Base-by-base conservation (phyloP, 2,329 filamentous ascomycete genomes). In the Stachybotrys echinatus region DNA sequence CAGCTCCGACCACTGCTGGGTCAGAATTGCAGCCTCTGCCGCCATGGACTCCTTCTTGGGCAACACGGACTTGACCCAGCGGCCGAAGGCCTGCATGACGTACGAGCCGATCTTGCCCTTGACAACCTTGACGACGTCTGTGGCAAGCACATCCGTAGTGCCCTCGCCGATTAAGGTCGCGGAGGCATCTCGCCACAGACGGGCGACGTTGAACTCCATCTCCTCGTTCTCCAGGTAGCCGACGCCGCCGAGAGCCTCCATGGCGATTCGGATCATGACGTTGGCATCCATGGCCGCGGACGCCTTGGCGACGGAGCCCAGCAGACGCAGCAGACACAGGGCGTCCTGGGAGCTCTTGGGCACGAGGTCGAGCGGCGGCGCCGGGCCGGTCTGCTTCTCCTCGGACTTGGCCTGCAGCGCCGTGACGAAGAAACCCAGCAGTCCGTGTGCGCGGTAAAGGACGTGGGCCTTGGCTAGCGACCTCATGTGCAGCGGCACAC, bases 101-200 rank as follows among this genome's bases (percentile, higher is more conserved):
- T n/a, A n/a, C n/a, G n/a, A n/a, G n/a, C n/a, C n/a, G n/a, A n/a
- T n/a, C n/a, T n/a, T n/a, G n/a, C n/a, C n/a, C n/a, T n/a, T 42
- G 19, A 42, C 23, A 21, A 42, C 40, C 14, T 21, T 12, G 40
- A 42, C 40, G 4, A 42, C 40, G 19, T 42, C 40, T 21, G 20
- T 21, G 12, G 23, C 40, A 18, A 42, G 20, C 18, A 42, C 40
- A 21, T 21, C 23, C 18, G 23, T 21, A 20, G 87, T 89, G 1
- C 86, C 84, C 64, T 88, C 84, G 83, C 84, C 88, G 45, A 89
- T 88, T 14, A 79, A 75, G 47, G 80, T 68, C 3, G 88, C 85
- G 7, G 68, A 73, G 2, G 76, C 79, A 57, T 89, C 86, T 7
- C 87, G 77, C 57, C 83, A 82, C 1, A 89, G 69, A 7, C 84